Conservation (phyloP, 768 basidiomycete species). For the Russula sp. region DNA sequence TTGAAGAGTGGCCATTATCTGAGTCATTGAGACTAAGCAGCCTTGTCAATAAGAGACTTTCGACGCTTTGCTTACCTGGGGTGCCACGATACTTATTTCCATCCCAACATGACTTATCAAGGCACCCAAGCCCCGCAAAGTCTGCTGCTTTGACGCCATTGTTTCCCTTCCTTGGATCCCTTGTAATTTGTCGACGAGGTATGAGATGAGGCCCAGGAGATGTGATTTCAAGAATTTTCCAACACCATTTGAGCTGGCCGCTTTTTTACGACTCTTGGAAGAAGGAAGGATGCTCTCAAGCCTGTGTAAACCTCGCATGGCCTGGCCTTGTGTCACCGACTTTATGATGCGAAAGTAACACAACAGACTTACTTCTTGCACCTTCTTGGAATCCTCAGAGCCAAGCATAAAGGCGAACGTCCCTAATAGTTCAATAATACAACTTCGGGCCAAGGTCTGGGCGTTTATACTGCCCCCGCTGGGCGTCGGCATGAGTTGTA, state of each 20-base stretch:
- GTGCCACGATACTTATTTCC: constrained; percentile 70
- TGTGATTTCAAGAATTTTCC: constrained; percentile 65
- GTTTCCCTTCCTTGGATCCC: constrained; percentile 78
- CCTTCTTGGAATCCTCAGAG: constrained; percentile 51
- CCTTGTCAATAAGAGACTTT: background rate
- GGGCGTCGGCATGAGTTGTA: constrained; percentile 53
- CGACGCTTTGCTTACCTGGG: constrained; percentile 58
- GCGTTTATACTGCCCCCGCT: constrained; percentile 41
- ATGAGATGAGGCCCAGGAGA: constrained; percentile 81
- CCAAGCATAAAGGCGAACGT: constrained; percentile 78
- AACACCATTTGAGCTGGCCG: constrained; percentile 41
- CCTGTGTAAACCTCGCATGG: constrained; percentile 45
- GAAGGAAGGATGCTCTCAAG: constrained; percentile 39
- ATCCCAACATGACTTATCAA: constrained; percentile 70
- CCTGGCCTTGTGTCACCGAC: constrained; percentile 32
- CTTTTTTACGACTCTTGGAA: constrained; percentile 34
- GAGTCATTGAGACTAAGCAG: constrained; percentile 20
- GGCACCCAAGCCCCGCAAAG: constrained; percentile 73
- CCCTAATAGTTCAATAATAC: constrained; percentile 64
- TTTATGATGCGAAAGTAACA: background rate
- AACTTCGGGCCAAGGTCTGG: constrained; percentile 59
- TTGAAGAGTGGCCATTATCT: constrained; percentile 97
- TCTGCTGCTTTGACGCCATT: constrained; percentile 63
- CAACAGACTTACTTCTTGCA: constrained; percentile 35
- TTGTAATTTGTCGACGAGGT: constrained; percentile 83